Conservation (phyloP, 2,329 filamentous ascomycete genomes). For the Coniosporium tulheliwenetii region DNA sequence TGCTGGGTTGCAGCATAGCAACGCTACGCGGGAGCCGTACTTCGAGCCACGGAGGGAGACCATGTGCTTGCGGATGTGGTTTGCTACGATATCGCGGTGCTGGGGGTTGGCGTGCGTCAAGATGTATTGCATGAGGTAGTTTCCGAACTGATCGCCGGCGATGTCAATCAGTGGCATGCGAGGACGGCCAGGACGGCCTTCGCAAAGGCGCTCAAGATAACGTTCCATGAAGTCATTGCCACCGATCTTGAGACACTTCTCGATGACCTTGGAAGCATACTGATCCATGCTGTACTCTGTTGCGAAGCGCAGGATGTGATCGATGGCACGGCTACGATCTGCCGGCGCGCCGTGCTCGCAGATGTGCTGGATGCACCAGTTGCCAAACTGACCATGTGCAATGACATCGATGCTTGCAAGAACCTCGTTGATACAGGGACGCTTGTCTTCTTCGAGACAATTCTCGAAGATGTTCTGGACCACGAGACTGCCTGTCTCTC, state of each 20-base stretch:
- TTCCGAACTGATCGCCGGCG: slow-evolving; percentile 95
- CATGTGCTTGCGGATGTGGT: slow-evolving; percentile 98
- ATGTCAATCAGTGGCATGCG: slow-evolving; percentile 97
- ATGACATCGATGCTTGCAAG: slow-evolving; percentile 90
- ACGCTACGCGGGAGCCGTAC: slow-evolving; percentile 93
- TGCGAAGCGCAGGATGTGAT: slow-evolving; percentile 86
- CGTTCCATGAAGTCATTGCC: slow-evolving; percentile 78
- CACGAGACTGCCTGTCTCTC: slow-evolving; percentile 92
- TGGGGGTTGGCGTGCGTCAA: slow-evolving; percentile 74
- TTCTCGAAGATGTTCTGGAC: slow-evolving; percentile 99
- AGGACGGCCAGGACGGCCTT: slow-evolving; percentile 76
- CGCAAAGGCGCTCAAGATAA: slow-evolving; percentile 87
- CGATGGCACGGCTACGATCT: slow-evolving; percentile 84
- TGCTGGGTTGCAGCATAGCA: slow-evolving; percentile 95
- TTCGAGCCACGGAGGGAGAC: slow-evolving; percentile 96
- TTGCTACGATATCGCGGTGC: slow-evolving; percentile 83
- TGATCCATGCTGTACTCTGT: slow-evolving; percentile 98
- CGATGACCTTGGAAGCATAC: slow-evolving; percentile 96
- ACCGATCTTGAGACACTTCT: slow-evolving; percentile 97
- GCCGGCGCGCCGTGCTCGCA: slow-evolving; percentile 88
- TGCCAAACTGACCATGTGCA: slow-evolving; percentile 93
- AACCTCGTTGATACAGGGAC: slow-evolving; percentile 93
- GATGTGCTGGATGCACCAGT: slow-evolving; percentile 99
- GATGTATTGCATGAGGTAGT: slow-evolving; percentile 96
- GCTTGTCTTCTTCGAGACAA: slow-evolving; percentile 97